Evolutionary conservation across 164 flowering plant genomes (phyloP).

Genomic region (Annona cherimola): DNA sequence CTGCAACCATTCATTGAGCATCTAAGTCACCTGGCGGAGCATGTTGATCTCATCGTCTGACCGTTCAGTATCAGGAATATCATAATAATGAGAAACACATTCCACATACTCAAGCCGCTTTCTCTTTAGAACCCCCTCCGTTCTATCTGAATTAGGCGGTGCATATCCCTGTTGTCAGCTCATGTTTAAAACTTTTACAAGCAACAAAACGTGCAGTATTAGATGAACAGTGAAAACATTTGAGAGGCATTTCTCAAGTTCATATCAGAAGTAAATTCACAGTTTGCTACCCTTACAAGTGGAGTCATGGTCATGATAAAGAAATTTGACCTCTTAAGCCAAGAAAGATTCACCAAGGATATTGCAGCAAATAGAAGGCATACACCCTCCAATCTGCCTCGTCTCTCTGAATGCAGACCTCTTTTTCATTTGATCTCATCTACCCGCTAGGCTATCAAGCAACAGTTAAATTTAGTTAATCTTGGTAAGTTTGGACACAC

Average conservation of each 20-base stretch:
- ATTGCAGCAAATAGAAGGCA: not conserved
- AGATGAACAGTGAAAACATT: not conserved
- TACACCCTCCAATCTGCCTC: not conserved
- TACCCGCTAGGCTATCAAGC: not conserved
- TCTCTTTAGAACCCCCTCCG: constrained; percentile 87
- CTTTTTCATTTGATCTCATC: not conserved
- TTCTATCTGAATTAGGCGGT: constrained; percentile 99
- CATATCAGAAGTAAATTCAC: not conserved
- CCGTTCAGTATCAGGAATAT: constrained; percentile 85
- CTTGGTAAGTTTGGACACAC: not conserved
- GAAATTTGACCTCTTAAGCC: not conserved
- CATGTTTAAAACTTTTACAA: constrained; percentile 47
- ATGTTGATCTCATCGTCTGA: constrained; percentile 96
- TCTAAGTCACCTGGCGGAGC: constrained; percentile 82
- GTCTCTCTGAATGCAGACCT: not conserved
- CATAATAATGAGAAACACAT: constrained; percentile 84
- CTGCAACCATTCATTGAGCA: not conserved
- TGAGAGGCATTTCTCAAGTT: not conserved
- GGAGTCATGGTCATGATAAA: not conserved
- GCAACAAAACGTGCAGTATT: constrained; percentile 12
- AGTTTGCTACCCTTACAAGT: not conserved
- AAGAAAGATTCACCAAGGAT: not conserved
- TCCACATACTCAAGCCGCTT: constrained; percentile 91
- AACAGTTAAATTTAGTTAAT: not conserved
- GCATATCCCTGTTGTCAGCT: constrained; percentile 99